These are phyloP conservation scores for Dillenia suffruticosa DNA, from an alignment of 164 flowering plant species.

Conservation along the genomic window DNA sequence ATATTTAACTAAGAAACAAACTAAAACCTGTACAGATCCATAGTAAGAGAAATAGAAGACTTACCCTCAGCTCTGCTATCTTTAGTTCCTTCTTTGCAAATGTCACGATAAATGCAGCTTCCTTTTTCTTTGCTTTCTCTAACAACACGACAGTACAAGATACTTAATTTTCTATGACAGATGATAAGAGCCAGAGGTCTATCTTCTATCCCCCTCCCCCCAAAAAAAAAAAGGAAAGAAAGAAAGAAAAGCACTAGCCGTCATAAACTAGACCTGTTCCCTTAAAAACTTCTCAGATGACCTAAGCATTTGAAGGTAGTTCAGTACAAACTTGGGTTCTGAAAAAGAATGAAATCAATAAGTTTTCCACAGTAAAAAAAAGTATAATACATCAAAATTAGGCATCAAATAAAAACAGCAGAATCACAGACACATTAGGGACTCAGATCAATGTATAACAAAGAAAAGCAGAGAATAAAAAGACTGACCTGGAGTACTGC, in stretches of 20 bases:
- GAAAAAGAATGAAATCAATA: slow-evolving; percentile 9
- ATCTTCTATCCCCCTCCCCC: no score
- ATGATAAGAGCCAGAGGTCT: neutral
- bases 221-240: slow-evolving; percentile 5
- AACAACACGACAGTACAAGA: slow-evolving; percentile 33
- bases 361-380: neutral
- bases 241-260: neutral
- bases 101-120: slow-evolving; percentile 96
- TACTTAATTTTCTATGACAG: neutral
- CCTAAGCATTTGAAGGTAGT: slow-evolving; percentile 62
- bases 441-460: slow-evolving; percentile 1
- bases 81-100: slow-evolving; percentile 98
- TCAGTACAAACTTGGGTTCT: slow-evolving; percentile 74
- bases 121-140: slow-evolving; percentile 96
- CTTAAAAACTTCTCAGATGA: slow-evolving; percentile 81
- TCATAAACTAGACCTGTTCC: slow-evolving; percentile 62
- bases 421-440: neutral
- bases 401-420: neutral
- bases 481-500: slow-evolving; percentile 58
- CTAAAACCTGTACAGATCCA: neutral
- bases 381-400: neutral
- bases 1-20: no score
- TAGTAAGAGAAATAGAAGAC: neutral
- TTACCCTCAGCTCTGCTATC: slow-evolving; percentile 89
- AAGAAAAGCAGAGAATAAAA: neutral